Evolutionary conservation across 2,329 filamentous ascomycete genomes (phyloP).

Genomic region (Periconia sp.): DNA sequence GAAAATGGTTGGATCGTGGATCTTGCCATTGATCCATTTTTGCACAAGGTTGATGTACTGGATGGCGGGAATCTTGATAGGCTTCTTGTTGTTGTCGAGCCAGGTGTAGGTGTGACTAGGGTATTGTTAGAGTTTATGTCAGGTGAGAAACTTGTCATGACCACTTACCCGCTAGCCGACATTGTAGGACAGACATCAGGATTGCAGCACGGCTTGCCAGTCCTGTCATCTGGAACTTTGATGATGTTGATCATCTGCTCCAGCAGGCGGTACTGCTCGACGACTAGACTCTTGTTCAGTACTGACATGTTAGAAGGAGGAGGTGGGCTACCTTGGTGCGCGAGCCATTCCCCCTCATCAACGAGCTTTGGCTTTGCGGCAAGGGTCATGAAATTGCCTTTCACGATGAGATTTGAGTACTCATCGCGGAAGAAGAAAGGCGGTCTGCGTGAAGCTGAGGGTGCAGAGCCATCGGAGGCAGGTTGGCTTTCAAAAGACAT

Average conservation of each 20-base stretch:
- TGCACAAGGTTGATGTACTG: constrained; percentile 97
- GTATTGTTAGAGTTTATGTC: not conserved
- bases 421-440: constrained; percentile 78
- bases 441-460: constrained; percentile 66
- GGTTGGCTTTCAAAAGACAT: constrained; percentile 71
- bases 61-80: constrained; percentile 88
- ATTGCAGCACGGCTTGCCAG: constrained; percentile 80
- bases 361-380: constrained; percentile 92
- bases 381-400: constrained; percentile 96
- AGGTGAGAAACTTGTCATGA: not conserved
- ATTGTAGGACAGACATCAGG: constrained; percentile 83
- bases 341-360: constrained; percentile 93
- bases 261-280: constrained; percentile 89
- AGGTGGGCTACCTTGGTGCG: constrained; percentile 77
- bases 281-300: constrained; percentile 63
- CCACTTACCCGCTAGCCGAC: constrained; percentile 85
- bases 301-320: constrained; percentile 1
- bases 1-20: constrained; percentile 88
- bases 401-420: constrained; percentile 86
- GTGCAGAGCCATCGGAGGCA: constrained; percentile 47
- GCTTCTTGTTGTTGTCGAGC: constrained; percentile 86
- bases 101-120: constrained; percentile 93
- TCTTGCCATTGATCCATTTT: constrained; percentile 96
- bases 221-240: constrained; percentile 81
- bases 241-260: constrained; percentile 89